Base-by-base conservation (phyloP, 1,284 basidiomycete species). In the Ceratobasidium sp. region DNA sequence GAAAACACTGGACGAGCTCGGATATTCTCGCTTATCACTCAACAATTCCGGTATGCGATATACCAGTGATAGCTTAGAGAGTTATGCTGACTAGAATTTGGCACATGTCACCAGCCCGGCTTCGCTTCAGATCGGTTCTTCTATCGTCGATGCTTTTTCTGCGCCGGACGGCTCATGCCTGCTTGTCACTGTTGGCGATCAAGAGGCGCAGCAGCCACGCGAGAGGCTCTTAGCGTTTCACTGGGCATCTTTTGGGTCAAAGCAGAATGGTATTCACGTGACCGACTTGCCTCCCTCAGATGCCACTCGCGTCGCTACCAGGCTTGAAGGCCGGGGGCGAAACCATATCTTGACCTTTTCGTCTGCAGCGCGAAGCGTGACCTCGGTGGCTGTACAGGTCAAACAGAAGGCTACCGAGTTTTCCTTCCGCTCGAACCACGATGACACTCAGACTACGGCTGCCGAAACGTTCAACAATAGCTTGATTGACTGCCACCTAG, bases 351-450 rank as follows among this genome's bases (percentile, higher is more conserved):
- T 89, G 5, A 76, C 79, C 15, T 81, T 90, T 1, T 84, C 87
- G 71, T 71, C 82, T 4, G 65, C 80, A 0, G 54, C 78, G 0
- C 81, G 81, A 2, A 58, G 71, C 6, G 86, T 86, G 51, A 64
- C 28, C 10, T 90, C 89, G 0, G 65, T 86, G 6, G 84, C 82
- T 0, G 78, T 91, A 56, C 84, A 87, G 51, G 89, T 91, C 80
- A 88, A 87, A 4, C 85, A 85, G 71, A 88, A 86, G 77, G 81
- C 85, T 3, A 89, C 89, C 0, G 88, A 90, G 66, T 90, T 89
- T 76, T 85, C 83, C 56, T 90, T 91, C 83, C 54, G 54, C 20
- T 66, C 80, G 0, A 74, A 76, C 20, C 63, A 66, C 39, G 45
- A 65, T 23, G 20, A 73, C 8, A 26, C 33, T 35, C 31, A 60